Evolutionary conservation across 164 flowering plant species (phyloP), one percentile per base, ranked within the genome.

Genomic region (Vitis labrusca): DNA sequence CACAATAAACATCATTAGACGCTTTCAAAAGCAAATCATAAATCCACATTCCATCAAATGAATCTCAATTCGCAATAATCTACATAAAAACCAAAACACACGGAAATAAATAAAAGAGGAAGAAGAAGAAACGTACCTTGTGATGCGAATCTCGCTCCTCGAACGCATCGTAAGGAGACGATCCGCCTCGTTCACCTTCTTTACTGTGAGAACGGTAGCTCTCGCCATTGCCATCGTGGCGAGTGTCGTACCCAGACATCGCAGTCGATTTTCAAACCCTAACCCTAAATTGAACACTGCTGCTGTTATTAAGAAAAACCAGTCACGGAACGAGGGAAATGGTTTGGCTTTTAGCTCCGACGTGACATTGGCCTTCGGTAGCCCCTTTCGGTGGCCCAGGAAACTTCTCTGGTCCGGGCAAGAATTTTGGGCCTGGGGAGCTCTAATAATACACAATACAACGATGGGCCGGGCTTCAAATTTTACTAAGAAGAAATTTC

Each of bases 131-230:
- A 23, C 17, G 15, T 59, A 72, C 74, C 74, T 59, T 72, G 50
- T 65, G 74, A 55, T 65, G 69, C 17, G 74, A 65, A 59, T 30
- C 57, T 30, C 64, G 64, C 6, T 61, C 64, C 55, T 71, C 65
- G 19, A 50, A 12, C 8, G 48, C 63, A 27, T 59, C 71, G 71
- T 68, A 50, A 17, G 44, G 65, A 51, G 72, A 64, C n/a, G 55
- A 64, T 27, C 27, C 17, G 55, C 50, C 17, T 8, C 65, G 64
- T 2, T 55, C 49, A 4, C 69, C 61, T 5, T 51, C 70, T 44
- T 57, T 67, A 12, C 1, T 52, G 58, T 13, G 44, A 37, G 44
- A 37, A 37, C 44, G 44, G 44, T 37, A 19, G 17, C 13, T n/a
- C 8, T 13, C 17, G 3, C 15, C 32, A 13, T 56, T n/a, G n/a